phyloP scores from a whole-genome alignment of 805 yeast genomes.

The Candida koratica region DNA sequence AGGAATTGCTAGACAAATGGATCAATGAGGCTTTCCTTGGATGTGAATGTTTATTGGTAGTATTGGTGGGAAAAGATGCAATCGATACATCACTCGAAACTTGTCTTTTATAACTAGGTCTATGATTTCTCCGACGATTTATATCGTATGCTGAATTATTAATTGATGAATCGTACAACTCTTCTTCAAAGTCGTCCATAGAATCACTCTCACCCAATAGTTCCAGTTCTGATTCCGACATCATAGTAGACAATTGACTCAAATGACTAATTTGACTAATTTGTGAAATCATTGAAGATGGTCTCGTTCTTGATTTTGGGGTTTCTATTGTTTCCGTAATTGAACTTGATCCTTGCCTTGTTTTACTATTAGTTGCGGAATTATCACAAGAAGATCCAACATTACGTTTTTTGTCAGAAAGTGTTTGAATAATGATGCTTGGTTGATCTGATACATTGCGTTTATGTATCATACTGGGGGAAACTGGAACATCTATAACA shows the following conservation, averaged over 20 bases:
- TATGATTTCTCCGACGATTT: conserved; percentile 5
- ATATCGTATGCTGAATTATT: conserved; percentile 25
- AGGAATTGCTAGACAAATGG: conserved; percentile 35
- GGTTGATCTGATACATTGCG: conserved; percentile 1
- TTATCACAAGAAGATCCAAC: not conserved
- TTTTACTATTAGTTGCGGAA: no score
- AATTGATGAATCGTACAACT: conserved; percentile 36
- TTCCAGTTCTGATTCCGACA: conserved; percentile 41
- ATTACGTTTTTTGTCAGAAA: not conserved
- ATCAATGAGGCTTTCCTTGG: conserved; percentile 27
- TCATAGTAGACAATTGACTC: conserved; percentile 40
- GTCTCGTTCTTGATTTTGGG: conserved; percentile 24
- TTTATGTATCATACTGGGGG: conserved; percentile 1
- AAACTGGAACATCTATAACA: conserved; percentile 8
- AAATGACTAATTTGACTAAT: conserved; percentile 37
- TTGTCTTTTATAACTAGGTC: conserved; percentile 32
- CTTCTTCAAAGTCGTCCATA: conserved; percentile 33
- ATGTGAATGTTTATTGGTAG: conserved; percentile 15
- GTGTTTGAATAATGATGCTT: conserved; percentile 1
- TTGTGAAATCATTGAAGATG: conserved; percentile 40
- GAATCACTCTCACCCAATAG: conserved; percentile 35
- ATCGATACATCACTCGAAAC: conserved; percentile 37
- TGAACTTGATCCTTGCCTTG: not conserved
- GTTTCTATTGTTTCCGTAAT: conserved; percentile 1
- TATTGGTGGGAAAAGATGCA: conserved; percentile 26